A percentile compares a stretch with the other conserved stretches of the same genome.
Conservation (phyloP, 805 yeast species). For the Jamesozyma hellenica region DNA sequence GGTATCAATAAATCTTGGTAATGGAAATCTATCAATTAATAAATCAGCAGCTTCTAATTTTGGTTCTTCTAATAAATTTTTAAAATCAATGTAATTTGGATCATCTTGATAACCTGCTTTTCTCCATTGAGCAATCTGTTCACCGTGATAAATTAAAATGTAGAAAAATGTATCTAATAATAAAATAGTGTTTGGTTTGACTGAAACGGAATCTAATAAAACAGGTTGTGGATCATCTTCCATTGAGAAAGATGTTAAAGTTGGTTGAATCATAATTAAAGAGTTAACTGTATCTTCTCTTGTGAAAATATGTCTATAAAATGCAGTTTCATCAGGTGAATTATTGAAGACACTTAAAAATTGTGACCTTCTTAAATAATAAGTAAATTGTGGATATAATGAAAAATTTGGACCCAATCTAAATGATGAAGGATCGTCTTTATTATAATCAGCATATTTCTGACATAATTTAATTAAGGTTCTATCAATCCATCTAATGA, state of each 20-base stretch:
- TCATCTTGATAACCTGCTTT: conserved; percentile 88
- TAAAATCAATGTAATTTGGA: conserved; percentile 81
- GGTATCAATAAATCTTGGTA: conserved; percentile 93
- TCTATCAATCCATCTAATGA: conserved; percentile 89
- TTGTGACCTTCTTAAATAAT: conserved; percentile 91
- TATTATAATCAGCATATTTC: conserved; percentile 85
- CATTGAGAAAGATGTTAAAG: conserved; percentile 75
- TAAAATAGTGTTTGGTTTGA: conserved; percentile 78
- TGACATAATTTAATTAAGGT: conserved; percentile 83
- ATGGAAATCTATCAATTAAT: conserved; percentile 87
- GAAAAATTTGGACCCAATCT: conserved; percentile 75
- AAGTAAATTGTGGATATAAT: conserved; percentile 90
- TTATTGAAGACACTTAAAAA: conserved; percentile 92
- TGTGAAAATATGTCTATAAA: conserved; percentile 83
- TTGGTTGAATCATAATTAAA: conserved; percentile 94
- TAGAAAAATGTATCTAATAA: conserved; percentile 94
- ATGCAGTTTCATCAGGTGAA: conserved; percentile 98
- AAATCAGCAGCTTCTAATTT: conserved; percentile 86
- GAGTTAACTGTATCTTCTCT: conserved; percentile 91
- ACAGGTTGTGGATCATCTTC: conserved; percentile 87
- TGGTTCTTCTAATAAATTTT: conserved; percentile 78
- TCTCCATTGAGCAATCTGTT: conserved; percentile 92
- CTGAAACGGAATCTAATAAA: conserved; percentile 82
- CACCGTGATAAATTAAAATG: conserved; percentile 90
- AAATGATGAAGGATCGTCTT: conserved; percentile 75